Evolutionary conservation across 1,284 basidiomycete genomes (phyloP).

Genomic region (Tausonia pullulans): DNA sequence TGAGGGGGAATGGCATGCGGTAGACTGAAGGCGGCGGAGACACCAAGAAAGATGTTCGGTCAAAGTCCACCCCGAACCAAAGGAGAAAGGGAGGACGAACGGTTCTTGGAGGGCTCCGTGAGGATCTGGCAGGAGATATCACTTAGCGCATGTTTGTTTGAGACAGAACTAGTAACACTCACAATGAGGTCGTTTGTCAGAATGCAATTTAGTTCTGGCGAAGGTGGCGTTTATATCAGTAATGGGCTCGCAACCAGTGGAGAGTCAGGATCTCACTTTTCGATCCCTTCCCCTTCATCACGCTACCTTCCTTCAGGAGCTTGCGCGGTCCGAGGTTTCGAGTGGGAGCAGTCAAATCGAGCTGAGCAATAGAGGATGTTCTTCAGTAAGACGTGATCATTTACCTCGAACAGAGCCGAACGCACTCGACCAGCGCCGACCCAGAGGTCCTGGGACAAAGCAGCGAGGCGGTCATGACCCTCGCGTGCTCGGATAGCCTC

Average conservation of each 20-base stretch:
- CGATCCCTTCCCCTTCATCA: slow-evolving; percentile 53
- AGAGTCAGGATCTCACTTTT: slow-evolving; percentile 39
- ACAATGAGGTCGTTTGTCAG: slow-evolving; percentile 21
- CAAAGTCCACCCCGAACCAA: not conserved
- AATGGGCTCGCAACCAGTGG: slow-evolving; percentile 51
- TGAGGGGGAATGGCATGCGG: slow-evolving; percentile 23
- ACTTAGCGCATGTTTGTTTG: not conserved
- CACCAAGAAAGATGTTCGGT: not conserved
- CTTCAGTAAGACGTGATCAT: slow-evolving; percentile 16
- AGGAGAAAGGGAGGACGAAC: not conserved
- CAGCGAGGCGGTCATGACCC: slow-evolving; percentile 55
- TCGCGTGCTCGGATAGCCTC: slow-evolving; percentile 81
- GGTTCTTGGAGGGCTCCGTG: not conserved
- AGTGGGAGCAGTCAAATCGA: slow-evolving; percentile 83
- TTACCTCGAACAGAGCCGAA: not conserved
- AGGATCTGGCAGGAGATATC: not conserved
- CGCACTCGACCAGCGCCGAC: not conserved
- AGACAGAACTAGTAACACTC: not conserved
- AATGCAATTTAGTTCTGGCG: not conserved
- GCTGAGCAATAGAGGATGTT: slow-evolving; percentile 32
- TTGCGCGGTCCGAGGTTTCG: slow-evolving; percentile 61
- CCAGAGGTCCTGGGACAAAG: slow-evolving; percentile 56
- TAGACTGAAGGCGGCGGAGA: not conserved
- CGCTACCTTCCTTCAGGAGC: slow-evolving; percentile 64
- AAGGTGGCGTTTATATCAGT: slow-evolving; percentile 24